Percentiles rank a stretch among this genome's conserved stretches.
These are phyloP conservation scores for Phaseolus lunatus DNA, from an alignment of 306 rosid species.

Conservation along the genomic window DNA sequence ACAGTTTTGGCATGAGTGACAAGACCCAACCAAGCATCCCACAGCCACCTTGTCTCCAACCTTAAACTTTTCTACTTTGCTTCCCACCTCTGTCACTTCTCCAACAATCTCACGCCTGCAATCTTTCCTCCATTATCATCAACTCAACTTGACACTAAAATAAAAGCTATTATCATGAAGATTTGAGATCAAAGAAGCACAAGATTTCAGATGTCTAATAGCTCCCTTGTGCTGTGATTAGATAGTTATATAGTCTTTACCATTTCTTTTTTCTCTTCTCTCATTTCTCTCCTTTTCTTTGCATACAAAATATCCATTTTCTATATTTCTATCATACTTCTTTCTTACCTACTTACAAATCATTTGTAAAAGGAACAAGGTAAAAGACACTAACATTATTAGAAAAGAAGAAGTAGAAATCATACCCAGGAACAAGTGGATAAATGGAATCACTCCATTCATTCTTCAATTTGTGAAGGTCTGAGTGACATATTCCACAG, in stretches of 20 bases:
- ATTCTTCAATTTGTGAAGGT: constrained; percentile 51
- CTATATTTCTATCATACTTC: too few relatives aligned
- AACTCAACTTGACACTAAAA: background rate
- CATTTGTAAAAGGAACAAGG: background rate
- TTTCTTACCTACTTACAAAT: background rate
- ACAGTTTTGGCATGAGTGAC: constrained; percentile 50
- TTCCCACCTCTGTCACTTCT: constrained; percentile 55
- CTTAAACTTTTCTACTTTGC: constrained; percentile 33
- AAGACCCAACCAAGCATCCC: constrained; percentile 30
- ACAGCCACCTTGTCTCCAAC: constrained; percentile 38
- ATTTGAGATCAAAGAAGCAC: too few relatives aligned
- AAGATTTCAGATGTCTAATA: too few relatives aligned
- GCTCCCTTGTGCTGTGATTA: too few relatives aligned
- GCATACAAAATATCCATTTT: too few relatives aligned
- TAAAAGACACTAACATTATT: background rate
- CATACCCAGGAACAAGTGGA: constrained; percentile 56
- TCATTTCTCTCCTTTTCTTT: too few relatives aligned
- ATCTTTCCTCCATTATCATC: background rate
- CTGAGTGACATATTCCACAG: constrained; percentile 60
- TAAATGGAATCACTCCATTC: constrained; percentile 48
- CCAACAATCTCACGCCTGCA: constrained; percentile 60
- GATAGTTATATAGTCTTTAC: too few relatives aligned
- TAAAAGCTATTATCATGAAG: background rate
- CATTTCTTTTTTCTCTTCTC: too few relatives aligned
- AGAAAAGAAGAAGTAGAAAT: background rate